A percentile compares a stretch with the other conserved stretches of the same genome.
Evolutionary conservation across 2,329 filamentous ascomycete species (phyloP).

Genomic region (Parastagonospora avenae): DNA sequence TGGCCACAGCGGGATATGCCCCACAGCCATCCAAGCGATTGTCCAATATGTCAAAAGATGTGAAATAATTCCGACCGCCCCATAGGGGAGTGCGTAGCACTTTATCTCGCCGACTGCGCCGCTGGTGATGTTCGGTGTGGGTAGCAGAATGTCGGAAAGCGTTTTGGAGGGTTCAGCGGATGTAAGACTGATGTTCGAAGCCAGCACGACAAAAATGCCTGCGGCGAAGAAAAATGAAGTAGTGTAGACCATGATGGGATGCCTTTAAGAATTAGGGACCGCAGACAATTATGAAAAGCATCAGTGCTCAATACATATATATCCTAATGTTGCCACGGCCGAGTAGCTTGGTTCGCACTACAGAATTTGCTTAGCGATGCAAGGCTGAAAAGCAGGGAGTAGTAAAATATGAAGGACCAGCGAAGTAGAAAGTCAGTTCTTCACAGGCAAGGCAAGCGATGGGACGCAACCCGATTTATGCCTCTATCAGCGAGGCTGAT

Average conservation of each 20-base stretch:
- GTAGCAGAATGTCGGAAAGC: constrained; percentile 7
- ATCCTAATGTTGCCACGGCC: too few relatives aligned
- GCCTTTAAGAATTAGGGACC: too few relatives aligned
- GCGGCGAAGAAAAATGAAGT: not conserved
- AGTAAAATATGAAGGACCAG: too few relatives aligned
- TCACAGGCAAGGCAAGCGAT: too few relatives aligned
- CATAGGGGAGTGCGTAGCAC: constrained; percentile 27
- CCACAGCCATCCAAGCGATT: constrained; percentile 50
- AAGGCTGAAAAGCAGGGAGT: too few relatives aligned
- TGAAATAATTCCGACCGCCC: constrained; percentile 43
- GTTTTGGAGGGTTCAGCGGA: constrained; percentile 1
- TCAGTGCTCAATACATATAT: too few relatives aligned
- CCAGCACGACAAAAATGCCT: not conserved
- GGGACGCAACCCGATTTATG: too few relatives aligned
- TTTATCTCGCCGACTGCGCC: constrained; percentile 18
- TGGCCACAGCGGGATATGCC: constrained; percentile 16
- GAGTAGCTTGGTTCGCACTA: too few relatives aligned
- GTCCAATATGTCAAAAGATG: constrained; percentile 49
- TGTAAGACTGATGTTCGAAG: not conserved
- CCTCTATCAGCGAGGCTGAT: too few relatives aligned
- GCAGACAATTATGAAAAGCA: too few relatives aligned
- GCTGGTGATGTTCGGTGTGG: constrained; percentile 9
- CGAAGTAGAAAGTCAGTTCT: too few relatives aligned
- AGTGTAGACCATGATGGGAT: not conserved
- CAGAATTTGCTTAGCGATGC: too few relatives aligned